Evolutionary conservation across 305 asterid genomes (phyloP).

Genomic region (Solanum aculeatissimum): DNA sequence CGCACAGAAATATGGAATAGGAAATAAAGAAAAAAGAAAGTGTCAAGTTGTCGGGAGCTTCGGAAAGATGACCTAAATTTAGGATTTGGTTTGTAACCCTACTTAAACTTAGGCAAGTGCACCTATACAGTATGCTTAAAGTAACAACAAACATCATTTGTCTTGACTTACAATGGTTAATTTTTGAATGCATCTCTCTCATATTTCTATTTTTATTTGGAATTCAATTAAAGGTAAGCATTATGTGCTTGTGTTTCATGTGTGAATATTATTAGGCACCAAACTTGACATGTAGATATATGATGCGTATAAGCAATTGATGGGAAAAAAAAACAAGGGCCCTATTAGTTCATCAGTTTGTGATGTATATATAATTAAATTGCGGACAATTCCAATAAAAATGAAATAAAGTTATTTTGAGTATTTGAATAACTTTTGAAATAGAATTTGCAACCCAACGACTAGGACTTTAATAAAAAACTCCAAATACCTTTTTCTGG

Average conservation of each 20-base stretch:
- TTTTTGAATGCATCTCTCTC: not conserved
- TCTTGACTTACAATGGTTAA: not conserved
- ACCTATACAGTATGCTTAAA: not conserved
- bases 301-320: conserved; percentile 1
- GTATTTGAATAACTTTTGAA: not conserved
- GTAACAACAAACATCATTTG: not conserved
- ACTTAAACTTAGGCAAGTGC: not conserved
- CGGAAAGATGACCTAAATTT: no score
- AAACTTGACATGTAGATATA: not conserved
- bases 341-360: not conserved
- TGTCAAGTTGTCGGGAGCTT: no score
- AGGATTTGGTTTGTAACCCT: not conserved
- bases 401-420: not conserved
- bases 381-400: not conserved
- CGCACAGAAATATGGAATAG: no score
- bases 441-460: not conserved
- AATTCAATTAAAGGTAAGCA: not conserved
- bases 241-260: not conserved
- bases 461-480: not conserved
- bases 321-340: not conserved
- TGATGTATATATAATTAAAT: not conserved
- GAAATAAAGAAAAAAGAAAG: no score
- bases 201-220: not conserved
- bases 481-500: not conserved
- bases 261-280: not conserved